Percentiles rank a stretch among this genome's conserved stretches.
phyloP scores from a whole-genome alignment of 2,329 filamentous ascomycete species.

The Dothiorella sarmentorum region DNA sequence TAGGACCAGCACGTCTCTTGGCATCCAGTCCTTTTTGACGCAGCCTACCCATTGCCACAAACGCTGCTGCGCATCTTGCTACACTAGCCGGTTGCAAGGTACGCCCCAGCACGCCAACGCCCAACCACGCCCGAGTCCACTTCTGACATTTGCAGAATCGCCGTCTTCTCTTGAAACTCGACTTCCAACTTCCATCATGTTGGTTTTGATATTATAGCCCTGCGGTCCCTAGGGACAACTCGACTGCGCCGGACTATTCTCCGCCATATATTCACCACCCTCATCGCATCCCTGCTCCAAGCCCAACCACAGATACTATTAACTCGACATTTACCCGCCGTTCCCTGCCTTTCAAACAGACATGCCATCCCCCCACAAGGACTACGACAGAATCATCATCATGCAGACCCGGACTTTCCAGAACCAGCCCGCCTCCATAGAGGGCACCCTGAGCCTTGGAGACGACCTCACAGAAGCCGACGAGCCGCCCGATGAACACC shows the following conservation, averaged over 20 bases:
- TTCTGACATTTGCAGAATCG: constrained; percentile 20
- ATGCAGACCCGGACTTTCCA: constrained; percentile 31
- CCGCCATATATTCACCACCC: not conserved
- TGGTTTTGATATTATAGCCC: constrained; percentile 37
- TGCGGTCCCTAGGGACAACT: constrained; percentile 35
- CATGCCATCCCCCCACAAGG: constrained; percentile 36
- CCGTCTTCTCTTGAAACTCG: constrained; percentile 28
- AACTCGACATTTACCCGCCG: not conserved
- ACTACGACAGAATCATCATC: constrained; percentile 26
- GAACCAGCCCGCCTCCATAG: constrained; percentile 27
- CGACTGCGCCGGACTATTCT: constrained; percentile 10
- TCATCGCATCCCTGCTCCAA: not conserved
- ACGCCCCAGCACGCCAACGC: constrained; percentile 21
- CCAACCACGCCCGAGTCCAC: not conserved
- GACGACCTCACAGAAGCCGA: constrained; percentile 76
- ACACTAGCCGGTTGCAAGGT: constrained; percentile 33
- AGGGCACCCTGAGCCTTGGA: constrained; percentile 13
- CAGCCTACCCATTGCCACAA: constrained; percentile 32
- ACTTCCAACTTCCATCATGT: constrained; percentile 31
- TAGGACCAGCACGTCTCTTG: not conserved
- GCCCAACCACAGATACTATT: not conserved
- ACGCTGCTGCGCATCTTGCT: constrained; percentile 30
- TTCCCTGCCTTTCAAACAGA: constrained; percentile 2
- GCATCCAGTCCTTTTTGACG: constrained; percentile 20
- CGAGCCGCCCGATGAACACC: constrained; percentile 72